Percentiles rank a stretch among this genome's conserved stretches.
Evolutionary conservation across 768 basidiomycete species (phyloP).

Genomic region (Rhodotorula babjevae): DNA sequence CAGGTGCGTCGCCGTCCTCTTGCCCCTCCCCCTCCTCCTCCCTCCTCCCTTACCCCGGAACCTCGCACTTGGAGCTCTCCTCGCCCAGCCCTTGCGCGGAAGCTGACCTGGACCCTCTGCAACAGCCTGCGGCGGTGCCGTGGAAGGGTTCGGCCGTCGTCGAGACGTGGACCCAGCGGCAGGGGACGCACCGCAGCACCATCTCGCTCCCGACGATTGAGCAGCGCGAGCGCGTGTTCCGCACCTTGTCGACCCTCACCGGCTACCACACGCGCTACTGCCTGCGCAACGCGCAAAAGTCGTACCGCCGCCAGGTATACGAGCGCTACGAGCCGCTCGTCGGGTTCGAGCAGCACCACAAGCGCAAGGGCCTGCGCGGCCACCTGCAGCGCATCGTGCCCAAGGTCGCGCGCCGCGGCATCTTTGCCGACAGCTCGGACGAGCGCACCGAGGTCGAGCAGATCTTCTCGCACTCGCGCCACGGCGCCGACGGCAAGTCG

Average conservation of each 20-base stretch:
- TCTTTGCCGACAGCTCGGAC: conserved; percentile 24
- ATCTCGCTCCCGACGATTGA: conserved; percentile 64
- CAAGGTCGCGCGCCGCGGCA: conserved; percentile 28
- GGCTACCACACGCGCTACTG: conserved; percentile 74
- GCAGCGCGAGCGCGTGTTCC: conserved; percentile 78
- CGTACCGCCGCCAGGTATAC: conserved; percentile 75
- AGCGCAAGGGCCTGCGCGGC: conserved; percentile 42
- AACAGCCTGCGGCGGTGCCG: conserved; percentile 16
- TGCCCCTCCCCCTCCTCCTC: background rate
- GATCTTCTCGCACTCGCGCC: conserved; percentile 47
- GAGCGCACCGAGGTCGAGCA: conserved; percentile 38
- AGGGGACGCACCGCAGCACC: conserved; percentile 30
- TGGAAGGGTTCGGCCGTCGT: conserved; percentile 35
- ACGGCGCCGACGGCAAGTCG: conserved; percentile 44
- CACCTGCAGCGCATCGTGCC: conserved; percentile 39
- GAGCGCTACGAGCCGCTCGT: conserved; percentile 80
- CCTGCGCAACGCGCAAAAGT: conserved; percentile 67
- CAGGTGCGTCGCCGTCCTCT: conserved; percentile 9
- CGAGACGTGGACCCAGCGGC: conserved; percentile 36
- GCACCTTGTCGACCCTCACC: conserved; percentile 77
- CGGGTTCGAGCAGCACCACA: conserved; percentile 61
- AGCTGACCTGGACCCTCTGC: background rate
- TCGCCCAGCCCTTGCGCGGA: background rate
- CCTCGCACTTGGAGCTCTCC: background rate
- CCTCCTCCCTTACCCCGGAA: background rate